phyloP scores from a whole-genome alignment of 2,329 filamentous ascomycete genomes.

The Oidium heveae region DNA sequence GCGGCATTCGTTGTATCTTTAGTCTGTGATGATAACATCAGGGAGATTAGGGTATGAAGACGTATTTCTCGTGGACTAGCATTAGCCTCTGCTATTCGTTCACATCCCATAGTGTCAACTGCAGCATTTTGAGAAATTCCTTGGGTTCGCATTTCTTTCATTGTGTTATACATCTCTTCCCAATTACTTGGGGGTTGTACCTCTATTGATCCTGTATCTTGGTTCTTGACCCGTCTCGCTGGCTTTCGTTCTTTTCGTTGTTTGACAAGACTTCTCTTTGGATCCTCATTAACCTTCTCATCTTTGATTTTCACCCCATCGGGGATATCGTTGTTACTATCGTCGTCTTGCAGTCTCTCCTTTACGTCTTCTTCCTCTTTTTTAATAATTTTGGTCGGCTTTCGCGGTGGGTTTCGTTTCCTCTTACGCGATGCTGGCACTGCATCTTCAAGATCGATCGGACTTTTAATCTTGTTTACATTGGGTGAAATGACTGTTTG shows the following conservation, averaged over 20 bases:
- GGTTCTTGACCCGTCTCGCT: conserved; percentile 20
- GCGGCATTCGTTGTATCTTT: conserved; percentile 48
- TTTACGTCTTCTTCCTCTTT: neutral
- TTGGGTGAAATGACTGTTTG: neutral
- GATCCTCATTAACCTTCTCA: neutral
- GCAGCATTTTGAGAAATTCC: conserved; percentile 45
- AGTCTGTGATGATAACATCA: conserved; percentile 52
- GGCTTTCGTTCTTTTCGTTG: conserved; percentile 20
- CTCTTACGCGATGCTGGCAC: conserved; percentile 19
- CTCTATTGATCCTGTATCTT: conserved; percentile 14
- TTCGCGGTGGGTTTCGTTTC: conserved; percentile 18
- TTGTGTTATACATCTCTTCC: conserved; percentile 55
- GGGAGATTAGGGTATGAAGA: conserved; percentile 40
- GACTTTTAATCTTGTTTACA: neutral
- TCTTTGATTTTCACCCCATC: neutral
- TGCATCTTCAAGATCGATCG: conserved; percentile 32
- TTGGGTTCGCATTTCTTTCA: conserved; percentile 47
- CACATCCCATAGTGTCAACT: conserved; percentile 95
- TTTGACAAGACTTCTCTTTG: neutral
- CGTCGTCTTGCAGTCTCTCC: neutral
- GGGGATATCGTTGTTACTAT: too few species aligned
- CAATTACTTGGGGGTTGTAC: conserved; percentile 49
- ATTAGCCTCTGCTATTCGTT: conserved; percentile 36
- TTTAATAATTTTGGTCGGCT: conserved; percentile 7
- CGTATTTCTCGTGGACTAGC: conserved; percentile 27